Percentiles rank a stretch among this genome's conserved stretches.
These are phyloP conservation scores for Simmondsia chinensis DNA, from an alignment of 148 eudicot genomes.

Conservation along the genomic window DNA sequence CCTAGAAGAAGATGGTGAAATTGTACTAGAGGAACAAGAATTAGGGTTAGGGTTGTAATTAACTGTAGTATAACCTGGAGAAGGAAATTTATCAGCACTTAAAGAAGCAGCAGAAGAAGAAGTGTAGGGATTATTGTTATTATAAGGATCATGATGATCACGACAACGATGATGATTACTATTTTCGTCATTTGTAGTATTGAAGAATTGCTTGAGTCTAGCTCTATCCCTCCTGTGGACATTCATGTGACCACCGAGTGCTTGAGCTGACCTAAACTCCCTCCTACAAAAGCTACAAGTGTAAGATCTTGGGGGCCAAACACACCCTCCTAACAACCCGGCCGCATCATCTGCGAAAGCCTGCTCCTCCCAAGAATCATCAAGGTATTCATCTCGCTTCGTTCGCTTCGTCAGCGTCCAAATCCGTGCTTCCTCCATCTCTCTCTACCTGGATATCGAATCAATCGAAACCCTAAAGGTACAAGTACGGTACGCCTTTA, in stretches of 20 bases:
- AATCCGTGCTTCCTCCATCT: slow-evolving; percentile 39
- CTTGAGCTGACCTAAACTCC: slow-evolving; percentile 89
- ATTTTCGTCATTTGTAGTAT: slow-evolving; percentile 6
- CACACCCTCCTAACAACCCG: slow-evolving; percentile 61
- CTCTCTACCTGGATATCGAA: no score
- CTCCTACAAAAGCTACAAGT: slow-evolving; percentile 72
- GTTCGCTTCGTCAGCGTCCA: slow-evolving; percentile 31
- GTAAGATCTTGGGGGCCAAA: slow-evolving; percentile 90
- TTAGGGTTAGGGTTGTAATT: slow-evolving; percentile 9
- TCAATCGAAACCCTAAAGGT: no score
- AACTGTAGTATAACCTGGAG: background rate
- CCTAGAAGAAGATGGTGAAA: no score
- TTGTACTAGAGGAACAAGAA: slow-evolving; percentile 21
- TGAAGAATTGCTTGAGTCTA: slow-evolving; percentile 40
- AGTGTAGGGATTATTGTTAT: slow-evolving; percentile 26
- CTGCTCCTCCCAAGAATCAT: slow-evolving; percentile 79
- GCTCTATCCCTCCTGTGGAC: slow-evolving; percentile 86
- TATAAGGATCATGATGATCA: slow-evolving; percentile 2
- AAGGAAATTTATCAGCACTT: slow-evolving; percentile 20
- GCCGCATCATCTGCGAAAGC: slow-evolving; percentile 83
- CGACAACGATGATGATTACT: slow-evolving; percentile 3
- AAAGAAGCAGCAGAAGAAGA: slow-evolving; percentile 9
- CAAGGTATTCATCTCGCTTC: slow-evolving; percentile 10
- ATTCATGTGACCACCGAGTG: slow-evolving; percentile 94
- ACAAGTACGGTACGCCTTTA: no score